A percentile compares a stretch with the other conserved stretches of the same genome.
Evolutionary conservation across 2,329 filamentous ascomycete genomes (phyloP).

Genomic region (Boeremia lycopersici): DNA sequence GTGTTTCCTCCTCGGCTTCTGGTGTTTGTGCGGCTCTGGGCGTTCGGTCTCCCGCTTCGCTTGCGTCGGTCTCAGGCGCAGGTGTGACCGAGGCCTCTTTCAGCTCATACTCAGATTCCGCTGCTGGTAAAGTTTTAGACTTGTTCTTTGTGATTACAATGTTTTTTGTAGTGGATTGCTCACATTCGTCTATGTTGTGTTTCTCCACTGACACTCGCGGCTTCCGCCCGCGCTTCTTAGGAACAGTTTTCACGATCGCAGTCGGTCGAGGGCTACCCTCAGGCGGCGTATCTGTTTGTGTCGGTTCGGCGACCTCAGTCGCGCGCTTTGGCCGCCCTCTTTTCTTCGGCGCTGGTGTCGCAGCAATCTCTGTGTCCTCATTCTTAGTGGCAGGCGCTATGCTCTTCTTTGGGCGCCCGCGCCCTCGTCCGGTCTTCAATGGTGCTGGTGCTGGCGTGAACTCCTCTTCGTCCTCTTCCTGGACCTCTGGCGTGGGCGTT

Average conservation of each 20-base stretch:
- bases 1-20: conserved; percentile 6
- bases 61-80: conserved; percentile 4
- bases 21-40: conserved; percentile 8
- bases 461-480: conserved; percentile 72
- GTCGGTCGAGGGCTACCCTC: conserved; percentile 51
- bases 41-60: conserved; percentile 10
- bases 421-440: conserved; percentile 60
- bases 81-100: conserved; percentile 6
- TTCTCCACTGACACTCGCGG: conserved; percentile 49
- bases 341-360: conserved; percentile 13
- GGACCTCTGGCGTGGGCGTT: conserved; percentile 57
- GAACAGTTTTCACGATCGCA: conserved; percentile 36
- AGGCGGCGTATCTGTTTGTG: conserved; percentile 66
- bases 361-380: conserved; percentile 35
- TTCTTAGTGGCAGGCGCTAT: conserved; percentile 49
- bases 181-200: conserved; percentile 47
- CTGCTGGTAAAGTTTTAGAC: conserved; percentile 63
- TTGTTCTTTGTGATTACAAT: conserved; percentile 64
- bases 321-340: conserved; percentile 56
- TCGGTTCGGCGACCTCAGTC: conserved; percentile 60
- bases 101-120: conserved; percentile 53
- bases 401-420: conserved; percentile 59
- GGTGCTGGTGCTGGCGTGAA: conserved; percentile 79
- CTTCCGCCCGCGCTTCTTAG: conserved; percentile 66
- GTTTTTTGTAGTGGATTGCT: conserved; percentile 54